phyloP scores from a whole-genome alignment of 2,329 filamentous ascomycete genomes.

The Alternaria novae-zelandiae region DNA sequence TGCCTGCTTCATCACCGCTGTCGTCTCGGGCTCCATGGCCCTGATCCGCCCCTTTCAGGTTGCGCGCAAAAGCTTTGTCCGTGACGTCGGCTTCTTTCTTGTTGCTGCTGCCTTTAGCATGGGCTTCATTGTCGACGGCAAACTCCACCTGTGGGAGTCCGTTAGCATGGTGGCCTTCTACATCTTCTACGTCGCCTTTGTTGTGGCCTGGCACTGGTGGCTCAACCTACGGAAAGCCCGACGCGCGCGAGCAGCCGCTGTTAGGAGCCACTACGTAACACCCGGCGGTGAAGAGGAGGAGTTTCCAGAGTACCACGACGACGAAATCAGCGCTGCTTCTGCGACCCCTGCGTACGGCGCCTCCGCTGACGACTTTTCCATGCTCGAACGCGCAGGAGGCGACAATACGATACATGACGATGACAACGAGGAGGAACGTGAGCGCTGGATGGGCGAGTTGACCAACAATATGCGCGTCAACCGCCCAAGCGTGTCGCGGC shows the following conservation, averaged over 20 bases:
- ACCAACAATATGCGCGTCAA: constrained; percentile 91
- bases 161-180: constrained; percentile 90
- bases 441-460: constrained; percentile 76
- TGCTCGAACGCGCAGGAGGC: constrained; percentile 64
- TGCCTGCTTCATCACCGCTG: constrained; percentile 93
- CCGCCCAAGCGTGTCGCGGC: constrained; percentile 70
- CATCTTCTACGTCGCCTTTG: constrained; percentile 83
- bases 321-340: constrained; percentile 54
- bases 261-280: constrained; percentile 75
- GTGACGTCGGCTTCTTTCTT: constrained; percentile 92
- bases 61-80: constrained; percentile 84
- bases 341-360: constrained; percentile 53
- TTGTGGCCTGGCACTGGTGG: constrained; percentile 93
- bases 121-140: constrained; percentile 83
- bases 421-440: constrained; percentile 68
- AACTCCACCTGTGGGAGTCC: constrained; percentile 87
- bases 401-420: constrained; percentile 63
- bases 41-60: constrained; percentile 95
- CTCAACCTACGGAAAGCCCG: constrained; percentile 67
- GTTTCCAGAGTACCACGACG: constrained; percentile 59
- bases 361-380: constrained; percentile 69
- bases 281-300: constrained; percentile 66
- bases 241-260: constrained; percentile 71
- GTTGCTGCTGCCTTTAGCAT: constrained; percentile 86
- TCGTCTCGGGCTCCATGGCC: constrained; percentile 97